Evolutionary conservation across 352 stramenopile species (phyloP).

Genomic region (Globisporangium irregulare): DNA sequence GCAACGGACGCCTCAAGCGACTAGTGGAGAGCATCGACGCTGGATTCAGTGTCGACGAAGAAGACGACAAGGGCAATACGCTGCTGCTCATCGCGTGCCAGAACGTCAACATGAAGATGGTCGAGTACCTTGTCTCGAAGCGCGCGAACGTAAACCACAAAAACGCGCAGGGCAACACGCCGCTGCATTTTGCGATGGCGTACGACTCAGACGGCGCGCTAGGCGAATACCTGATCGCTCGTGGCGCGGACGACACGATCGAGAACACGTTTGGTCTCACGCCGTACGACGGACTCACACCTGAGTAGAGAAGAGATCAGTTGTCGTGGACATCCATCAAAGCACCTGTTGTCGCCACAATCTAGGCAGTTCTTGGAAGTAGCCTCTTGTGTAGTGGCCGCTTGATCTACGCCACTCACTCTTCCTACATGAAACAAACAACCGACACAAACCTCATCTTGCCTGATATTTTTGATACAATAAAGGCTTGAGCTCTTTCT

Average conservation of each 20-base stretch:
- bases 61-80: constrained; percentile 93
- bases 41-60: constrained; percentile 85
- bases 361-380: no score
- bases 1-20: constrained; percentile 87
- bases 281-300: constrained; percentile 89
- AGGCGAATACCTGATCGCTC: constrained; percentile 91
- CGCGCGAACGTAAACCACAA: constrained; percentile 90
- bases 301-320: constrained; percentile 30
- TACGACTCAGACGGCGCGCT: constrained; percentile 89
- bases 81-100: constrained; percentile 87
- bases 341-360: no score
- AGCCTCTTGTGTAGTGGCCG: no score
- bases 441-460: constrained; percentile 2
- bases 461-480: constrained; percentile 1
- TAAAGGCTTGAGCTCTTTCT: constrained; percentile 2
- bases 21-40: constrained; percentile 88
- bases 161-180: constrained; percentile 91
- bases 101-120: constrained; percentile 89
- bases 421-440: not conserved
- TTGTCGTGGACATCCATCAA: no score
- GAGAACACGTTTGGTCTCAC: constrained; percentile 92
- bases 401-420: not conserved
- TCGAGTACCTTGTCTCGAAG: constrained; percentile 83
- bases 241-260: constrained; percentile 91
- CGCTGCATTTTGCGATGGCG: constrained; percentile 93